Evolutionary conservation across 495 filamentous ascomycete genomes (phyloP), one percentile per base, ranked within the genome.

Genomic region (Haplographium delicatum): DNA sequence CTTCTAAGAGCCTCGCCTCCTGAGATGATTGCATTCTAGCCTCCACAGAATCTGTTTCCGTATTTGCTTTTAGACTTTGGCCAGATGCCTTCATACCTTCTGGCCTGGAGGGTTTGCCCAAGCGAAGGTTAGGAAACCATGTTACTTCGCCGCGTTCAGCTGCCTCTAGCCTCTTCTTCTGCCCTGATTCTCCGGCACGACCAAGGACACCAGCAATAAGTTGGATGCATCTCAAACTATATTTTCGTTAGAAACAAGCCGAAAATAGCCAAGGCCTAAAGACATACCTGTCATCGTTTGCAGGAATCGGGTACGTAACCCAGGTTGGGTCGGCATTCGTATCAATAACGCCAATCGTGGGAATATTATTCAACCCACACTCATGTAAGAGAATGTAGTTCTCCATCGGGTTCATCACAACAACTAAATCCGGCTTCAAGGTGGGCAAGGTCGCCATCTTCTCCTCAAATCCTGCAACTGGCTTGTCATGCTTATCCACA

Each of bases 301-400:
- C 86, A 4, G 93, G 93, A 56, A 99, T 96, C 2, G 88, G 87
- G 66, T 99, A 99, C 5, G 93, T 99, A 25, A 97, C 89, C 74
- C 88, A 89, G 1, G 87, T 89, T 3, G 93, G 89, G 68, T 99
- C 81, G 5, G 86, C 82, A 68, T 99, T 84, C 0, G 93, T 96
- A 71, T 99, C 93, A 44, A 97, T 83, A 34, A 99, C 72, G 16
- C 90, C 93, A 61, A 99, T 89, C 0, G 94, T 99, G 7, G 93
- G 93, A 46, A 99, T 85, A 62, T 83, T 86, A 59, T 86, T 84
- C 50, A 88, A 59, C 3, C 83, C 88, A 63, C 91, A 96, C 70
- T 99, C 93, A 62, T 95, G 86, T 64, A 99, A 68, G 64, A 95
- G 53, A 9, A 88, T 75, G 54, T 84, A 90, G 61, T 97, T 96